A percentile compares a stretch with the other conserved stretches of the same genome.
Evolutionary conservation across 2,329 filamentous ascomycete genomes (phyloP).

Genomic region (Trichocomaceae sp.): DNA sequence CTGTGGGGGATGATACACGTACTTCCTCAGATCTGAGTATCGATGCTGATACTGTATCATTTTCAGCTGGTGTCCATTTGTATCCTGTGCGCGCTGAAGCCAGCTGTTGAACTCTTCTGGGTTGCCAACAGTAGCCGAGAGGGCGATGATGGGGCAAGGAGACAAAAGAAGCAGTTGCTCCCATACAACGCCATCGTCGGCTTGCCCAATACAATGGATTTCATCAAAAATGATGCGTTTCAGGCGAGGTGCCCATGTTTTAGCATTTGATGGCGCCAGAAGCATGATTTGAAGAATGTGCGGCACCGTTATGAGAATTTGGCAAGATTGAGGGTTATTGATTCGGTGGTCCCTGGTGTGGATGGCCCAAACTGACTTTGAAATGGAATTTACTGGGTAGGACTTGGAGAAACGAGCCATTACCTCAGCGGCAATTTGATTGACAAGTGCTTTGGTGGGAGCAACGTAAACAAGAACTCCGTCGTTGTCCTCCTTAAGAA

Average conservation of each 20-base stretch:
- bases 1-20: slow-evolving; percentile 53
- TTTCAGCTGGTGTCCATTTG: no score
- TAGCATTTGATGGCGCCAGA: slow-evolving; percentile 58
- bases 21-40: slow-evolving; percentile 74
- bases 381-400: slow-evolving; percentile 36
- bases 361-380: slow-evolving; percentile 68
- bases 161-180: slow-evolving; percentile 68
- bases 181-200: slow-evolving; percentile 70
- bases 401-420: slow-evolving; percentile 63
- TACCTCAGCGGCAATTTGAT: slow-evolving; percentile 75
- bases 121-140: slow-evolving; percentile 75
- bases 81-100: no score
- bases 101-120: slow-evolving; percentile 59
- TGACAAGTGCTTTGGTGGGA: slow-evolving; percentile 74
- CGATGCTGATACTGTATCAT: slow-evolving; percentile 63
- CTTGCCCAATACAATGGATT: slow-evolving; percentile 71
- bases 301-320: slow-evolving; percentile 70
- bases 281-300: slow-evolving; percentile 76
- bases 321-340: slow-evolving; percentile 62
- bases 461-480: slow-evolving; percentile 71
- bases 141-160: slow-evolving; percentile 69
- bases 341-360: slow-evolving; percentile 69
- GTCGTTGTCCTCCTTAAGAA: slow-evolving; percentile 61
- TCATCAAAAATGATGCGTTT: slow-evolving; percentile 77
- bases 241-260: slow-evolving; percentile 59